Evolutionary conservation across 495 filamentous ascomycete genomes (phyloP), one percentile per base, ranked within the genome.

Genomic region (Acidiella bohemica): DNA sequence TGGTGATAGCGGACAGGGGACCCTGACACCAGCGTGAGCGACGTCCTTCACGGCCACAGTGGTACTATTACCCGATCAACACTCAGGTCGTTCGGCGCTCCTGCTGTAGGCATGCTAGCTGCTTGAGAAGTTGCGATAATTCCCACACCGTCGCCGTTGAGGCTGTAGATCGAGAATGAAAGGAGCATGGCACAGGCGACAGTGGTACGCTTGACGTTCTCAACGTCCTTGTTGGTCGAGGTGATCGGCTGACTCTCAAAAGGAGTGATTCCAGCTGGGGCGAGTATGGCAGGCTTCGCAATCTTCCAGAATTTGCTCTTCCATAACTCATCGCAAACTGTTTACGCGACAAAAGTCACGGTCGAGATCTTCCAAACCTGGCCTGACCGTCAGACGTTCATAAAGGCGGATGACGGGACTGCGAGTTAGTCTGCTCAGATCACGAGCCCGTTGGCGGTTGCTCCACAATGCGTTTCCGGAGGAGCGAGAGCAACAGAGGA

Each of bases 21-120:
- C n/a, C n/a, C n/a, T n/a, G n/a, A n/a, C n/a, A n/a, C n/a, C n/a
- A n/a, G n/a, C n/a, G n/a, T n/a, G n/a, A n/a, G n/a, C n/a, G n/a
- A n/a, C n/a, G n/a, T n/a, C n/a, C n/a, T n/a, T n/a, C n/a, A 84
- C 76, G 22, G 73, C 67, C 36, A 88, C 66, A 5, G 81, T 72
- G 56, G 50, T 40, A 47, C 75, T 68, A 59, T 74, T 76, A 52
- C 60, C 59, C 24, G 64, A 65, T n/a, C n/a, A n/a, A n/a, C n/a
- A n/a, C n/a, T n/a, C 59, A 73, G 42, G 43, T 60, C 57, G 30
- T 60, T 60, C 28, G 80, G 79, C 0, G 74, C 73, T 14, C 77
- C 77, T 46, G 77, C 67, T 3, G 75, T 80, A 21, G 65, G 65
- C 60, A 84, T 67, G 41, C 74, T 72, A 13, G 74, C 73, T 1